Percentiles rank a stretch among this genome's conserved stretches.
Evolutionary conservation across 1,284 basidiomycete species (phyloP).

Genomic region (Puccinia coronata): DNA sequence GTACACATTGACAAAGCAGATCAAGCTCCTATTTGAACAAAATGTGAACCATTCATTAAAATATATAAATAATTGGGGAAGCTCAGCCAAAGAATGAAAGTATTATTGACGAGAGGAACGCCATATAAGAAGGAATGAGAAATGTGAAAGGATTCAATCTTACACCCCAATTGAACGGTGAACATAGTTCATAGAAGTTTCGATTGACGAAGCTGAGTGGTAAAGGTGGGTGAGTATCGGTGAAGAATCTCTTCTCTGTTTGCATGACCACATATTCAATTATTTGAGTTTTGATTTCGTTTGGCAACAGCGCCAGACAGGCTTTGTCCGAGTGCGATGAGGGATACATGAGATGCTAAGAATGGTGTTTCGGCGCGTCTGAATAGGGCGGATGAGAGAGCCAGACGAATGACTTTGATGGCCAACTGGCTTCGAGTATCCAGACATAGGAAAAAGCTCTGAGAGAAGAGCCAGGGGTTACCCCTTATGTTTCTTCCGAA

Average conservation of each 20-base stretch:
- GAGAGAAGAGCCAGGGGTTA: too few relatives aligned
- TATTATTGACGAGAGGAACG: too few relatives aligned
- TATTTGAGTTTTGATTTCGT: background rate
- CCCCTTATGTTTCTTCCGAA: too few relatives aligned
- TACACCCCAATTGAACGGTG: background rate
- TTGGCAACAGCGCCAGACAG: background rate
- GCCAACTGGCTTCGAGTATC: too few relatives aligned
- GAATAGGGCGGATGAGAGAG: too few relatives aligned
- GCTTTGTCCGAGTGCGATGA: background rate
- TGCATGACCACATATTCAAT: background rate
- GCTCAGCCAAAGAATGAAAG: too few relatives aligned
- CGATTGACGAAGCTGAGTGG: background rate
- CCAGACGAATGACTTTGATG: too few relatives aligned
- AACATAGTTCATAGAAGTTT: constrained; percentile 6
- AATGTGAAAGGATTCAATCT: too few relatives aligned
- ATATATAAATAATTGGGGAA: background rate
- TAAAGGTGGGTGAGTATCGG: background rate
- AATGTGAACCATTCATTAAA: background rate
- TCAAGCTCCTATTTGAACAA: background rate
- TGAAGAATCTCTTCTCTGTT: background rate
- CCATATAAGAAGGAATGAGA: too few relatives aligned
- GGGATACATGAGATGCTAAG: background rate
- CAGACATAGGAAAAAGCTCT: too few relatives aligned
- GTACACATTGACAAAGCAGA: background rate
- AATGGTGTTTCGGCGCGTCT: too few relatives aligned